phyloP scores from a whole-genome alignment of 495 filamentous ascomycete species.

The Hypomontagnella monticulosa region DNA sequence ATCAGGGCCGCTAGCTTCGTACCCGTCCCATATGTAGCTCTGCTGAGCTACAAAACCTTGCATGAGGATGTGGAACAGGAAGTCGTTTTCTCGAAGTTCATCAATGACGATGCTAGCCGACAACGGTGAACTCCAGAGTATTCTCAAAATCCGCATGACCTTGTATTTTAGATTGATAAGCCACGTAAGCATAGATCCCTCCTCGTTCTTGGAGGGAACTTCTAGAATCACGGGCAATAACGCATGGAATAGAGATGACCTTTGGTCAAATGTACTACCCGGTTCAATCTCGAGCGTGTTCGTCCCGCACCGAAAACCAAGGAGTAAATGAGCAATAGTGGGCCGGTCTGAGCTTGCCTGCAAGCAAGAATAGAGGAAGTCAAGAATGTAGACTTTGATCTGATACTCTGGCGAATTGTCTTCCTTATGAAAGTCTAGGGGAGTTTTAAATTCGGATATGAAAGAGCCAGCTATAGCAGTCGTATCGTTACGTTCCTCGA shows the following conservation, averaged over 20 bases:
- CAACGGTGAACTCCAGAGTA: constrained; percentile 86
- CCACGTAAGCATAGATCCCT: constrained; percentile 71
- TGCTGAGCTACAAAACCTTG: constrained; percentile 70
- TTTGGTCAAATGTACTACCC: constrained; percentile 69
- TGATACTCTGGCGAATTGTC: constrained; percentile 71
- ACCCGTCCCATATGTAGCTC: constrained; percentile 74
- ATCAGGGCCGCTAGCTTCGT: constrained; percentile 57
- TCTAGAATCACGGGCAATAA: constrained; percentile 73
- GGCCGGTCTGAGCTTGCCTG: constrained; percentile 72
- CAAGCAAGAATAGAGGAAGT: constrained; percentile 83
- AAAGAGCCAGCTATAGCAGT: constrained; percentile 75
- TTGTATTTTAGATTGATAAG: constrained; percentile 75
- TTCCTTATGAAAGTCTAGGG: constrained; percentile 71
- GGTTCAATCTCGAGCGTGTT: constrained; percentile 70
- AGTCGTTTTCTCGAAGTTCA: constrained; percentile 79
- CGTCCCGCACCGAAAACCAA: constrained; percentile 82
- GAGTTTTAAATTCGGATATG: constrained; percentile 67
- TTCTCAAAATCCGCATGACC: constrained; percentile 77
- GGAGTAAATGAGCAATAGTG: constrained; percentile 86
- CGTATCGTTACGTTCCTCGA: constrained; percentile 75
- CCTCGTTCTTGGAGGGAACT: constrained; percentile 69
- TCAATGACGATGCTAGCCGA: constrained; percentile 75
- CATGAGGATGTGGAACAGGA: constrained; percentile 74
- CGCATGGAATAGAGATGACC: constrained; percentile 82
- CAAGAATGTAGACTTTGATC: constrained; percentile 80